Evolutionary conservation across 495 filamentous ascomycete species (phyloP), one percentile per base, ranked within the genome.

Genomic region (Aspergillus funiculosus): DNA sequence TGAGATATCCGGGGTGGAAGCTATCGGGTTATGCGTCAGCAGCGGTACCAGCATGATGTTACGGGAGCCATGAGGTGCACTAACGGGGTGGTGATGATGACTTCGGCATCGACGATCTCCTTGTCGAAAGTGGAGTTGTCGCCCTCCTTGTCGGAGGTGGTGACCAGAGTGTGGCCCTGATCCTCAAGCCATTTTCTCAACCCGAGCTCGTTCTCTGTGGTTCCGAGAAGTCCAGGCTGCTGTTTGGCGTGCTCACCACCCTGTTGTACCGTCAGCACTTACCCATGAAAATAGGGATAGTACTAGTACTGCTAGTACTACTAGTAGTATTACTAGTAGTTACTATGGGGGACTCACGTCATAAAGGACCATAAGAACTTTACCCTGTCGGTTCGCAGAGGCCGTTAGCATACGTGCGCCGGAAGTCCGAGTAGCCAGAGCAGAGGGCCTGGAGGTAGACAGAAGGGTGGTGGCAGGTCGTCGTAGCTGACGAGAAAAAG

Each of bases 1-100:
- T 96, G 35, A 98, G 83, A 78, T 98, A 98, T 50, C 90, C 92
- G 37, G 92, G 92, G 75, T 98, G 92, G 83, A 98, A 98, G 65
- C 89, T 95, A 52, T 35, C 54, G 53, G 32, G 59, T 42, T 42
- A 1, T 20, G n/a, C 1, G 39, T 57, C 42, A 64, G 52, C 35
- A 18, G n/a, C 20, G 3, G n/a, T 20, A 15, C 36, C 15, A n/a
- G 14, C 3, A 0, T 29, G 0, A 18, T 2, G 7, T 3, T 11
- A 13, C 10, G 20, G 5, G 29, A 13, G 5, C 4, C 2, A n/a
- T 4, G 21, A 27, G 41, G 26, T 25, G 14, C 18, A 76, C 87
- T 57, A 74, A 95, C 88, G 91, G 92, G 39, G 92, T 98, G 54
- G 92, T 98, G 72, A 98, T 96, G 78, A 98, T 96, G 64, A 98